Percentiles rank a stretch among this genome's conserved stretches.
These are phyloP conservation scores for Emmonsiellopsis sp. DNA, from an alignment of 2,329 filamentous ascomycete genomes.

Conservation along the genomic window DNA sequence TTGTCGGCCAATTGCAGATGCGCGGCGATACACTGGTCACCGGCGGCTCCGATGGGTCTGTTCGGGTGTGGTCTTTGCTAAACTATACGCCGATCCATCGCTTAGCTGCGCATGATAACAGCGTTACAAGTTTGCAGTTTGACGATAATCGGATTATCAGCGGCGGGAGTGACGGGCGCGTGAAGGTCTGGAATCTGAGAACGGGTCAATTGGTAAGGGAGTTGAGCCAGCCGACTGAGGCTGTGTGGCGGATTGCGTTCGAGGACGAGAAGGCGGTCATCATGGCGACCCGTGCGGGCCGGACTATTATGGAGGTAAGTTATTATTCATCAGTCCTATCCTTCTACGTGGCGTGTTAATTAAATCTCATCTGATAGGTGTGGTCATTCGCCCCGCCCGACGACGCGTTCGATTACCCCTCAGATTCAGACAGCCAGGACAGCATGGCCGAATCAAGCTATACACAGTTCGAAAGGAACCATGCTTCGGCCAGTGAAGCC, in stretches of 20 bases:
- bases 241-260: conserved; percentile 95
- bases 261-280: conserved; percentile 98
- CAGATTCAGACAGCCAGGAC: conserved; percentile 1
- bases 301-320: conserved; percentile 90
- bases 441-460: conserved; percentile 2
- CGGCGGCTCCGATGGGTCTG: conserved; percentile 89
- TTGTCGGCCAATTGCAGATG: conserved; percentile 95
- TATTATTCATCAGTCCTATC: neutral
- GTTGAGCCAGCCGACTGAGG: conserved; percentile 81
- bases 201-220: conserved; percentile 85
- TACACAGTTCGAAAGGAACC: neutral
- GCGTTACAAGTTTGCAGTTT: conserved; percentile 94
- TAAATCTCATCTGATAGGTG: conserved; percentile 49
- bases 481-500: neutral
- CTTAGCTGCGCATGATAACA: conserved; percentile 93
- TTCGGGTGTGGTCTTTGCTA: conserved; percentile 89
- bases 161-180: conserved; percentile 91
- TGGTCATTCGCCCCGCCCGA: conserved; percentile 91
- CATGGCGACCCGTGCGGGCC: conserved; percentile 72
- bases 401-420: conserved; percentile 35
- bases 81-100: conserved; percentile 88
- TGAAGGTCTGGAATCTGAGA: conserved; percentile 97
- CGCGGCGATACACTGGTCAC: conserved; percentile 90
- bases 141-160: conserved; percentile 93
- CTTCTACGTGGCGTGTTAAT: neutral